These are phyloP conservation scores for Dalbergia cochinchinensis DNA, from an alignment of 306 rosid species.

Conservation along the genomic window DNA sequence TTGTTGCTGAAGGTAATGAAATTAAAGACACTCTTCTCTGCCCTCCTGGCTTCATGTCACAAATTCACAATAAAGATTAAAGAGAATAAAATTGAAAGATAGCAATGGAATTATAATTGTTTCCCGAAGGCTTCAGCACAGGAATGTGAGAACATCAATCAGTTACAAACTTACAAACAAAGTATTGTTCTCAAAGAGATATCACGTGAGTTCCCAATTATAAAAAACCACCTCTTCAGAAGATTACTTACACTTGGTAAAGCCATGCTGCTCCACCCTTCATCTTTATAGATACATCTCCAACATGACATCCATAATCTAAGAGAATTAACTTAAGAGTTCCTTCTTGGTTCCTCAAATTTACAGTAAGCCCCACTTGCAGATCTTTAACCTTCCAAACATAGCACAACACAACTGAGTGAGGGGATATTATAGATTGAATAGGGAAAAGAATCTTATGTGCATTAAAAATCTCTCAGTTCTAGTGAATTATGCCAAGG, in stretches of 20 bases:
- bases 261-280: conserved; percentile 96
- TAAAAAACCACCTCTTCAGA: conserved; percentile 34
- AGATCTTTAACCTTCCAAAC: conserved; percentile 76
- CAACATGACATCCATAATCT: conserved; percentile 76
- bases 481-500: no score
- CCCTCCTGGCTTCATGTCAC: background rate
- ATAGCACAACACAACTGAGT: conserved; percentile 42
- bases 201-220: conserved; percentile 13
- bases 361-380: conserved; percentile 69
- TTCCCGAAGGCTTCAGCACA: background rate
- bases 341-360: conserved; percentile 73
- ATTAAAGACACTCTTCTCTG: background rate
- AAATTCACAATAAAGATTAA: background rate
- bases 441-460: background rate
- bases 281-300: conserved; percentile 65
- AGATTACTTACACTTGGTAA: conserved; percentile 78
- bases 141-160: conserved; percentile 9
- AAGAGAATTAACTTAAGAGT: conserved; percentile 65
- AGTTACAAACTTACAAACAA: background rate
- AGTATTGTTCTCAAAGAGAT: background rate
- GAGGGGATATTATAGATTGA: conserved; percentile 31
- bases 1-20: background rate
- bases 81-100: conserved; percentile 20
- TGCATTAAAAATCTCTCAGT: background rate
- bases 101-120: background rate